Conservation (phyloP, 305 asterid genomes). For the Fraxinus ornus region DNA sequence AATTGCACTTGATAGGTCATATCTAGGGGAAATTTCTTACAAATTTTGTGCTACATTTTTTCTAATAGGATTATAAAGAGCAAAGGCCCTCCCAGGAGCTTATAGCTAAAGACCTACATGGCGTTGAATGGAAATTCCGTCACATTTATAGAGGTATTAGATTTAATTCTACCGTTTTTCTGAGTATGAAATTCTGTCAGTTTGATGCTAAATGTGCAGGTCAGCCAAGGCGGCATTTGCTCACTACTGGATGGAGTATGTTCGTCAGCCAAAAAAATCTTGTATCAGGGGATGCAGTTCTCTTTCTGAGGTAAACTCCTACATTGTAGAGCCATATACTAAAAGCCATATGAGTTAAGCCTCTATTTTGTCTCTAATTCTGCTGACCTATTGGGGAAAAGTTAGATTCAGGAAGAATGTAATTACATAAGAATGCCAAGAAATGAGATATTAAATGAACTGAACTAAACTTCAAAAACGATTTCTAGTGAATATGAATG, state of each 20-base stretch:
- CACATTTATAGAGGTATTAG: slow-evolving; percentile 91
- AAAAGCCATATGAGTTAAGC: too few species aligned
- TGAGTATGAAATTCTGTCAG: slow-evolving; percentile 19
- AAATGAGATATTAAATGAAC: background rate
- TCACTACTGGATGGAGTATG: slow-evolving; percentile 95
- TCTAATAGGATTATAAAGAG: slow-evolving; percentile 77
- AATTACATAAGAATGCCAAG: too few species aligned
- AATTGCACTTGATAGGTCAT: background rate
- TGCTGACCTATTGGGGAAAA: too few species aligned
- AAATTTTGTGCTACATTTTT: slow-evolving; percentile 12
- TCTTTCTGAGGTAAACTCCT: slow-evolving; percentile 69
- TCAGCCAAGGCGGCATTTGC: slow-evolving; percentile 99
- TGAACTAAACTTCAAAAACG: background rate
- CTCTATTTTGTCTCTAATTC: too few species aligned
- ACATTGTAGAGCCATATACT: background rate
- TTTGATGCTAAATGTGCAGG: slow-evolving; percentile 50
- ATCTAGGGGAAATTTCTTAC: slow-evolving; percentile 9
- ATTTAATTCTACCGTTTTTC: background rate
- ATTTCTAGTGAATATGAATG: background rate
- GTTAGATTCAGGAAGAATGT: too few species aligned
- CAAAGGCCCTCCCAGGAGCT: slow-evolving; percentile 98
- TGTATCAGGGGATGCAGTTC: slow-evolving; percentile 90
- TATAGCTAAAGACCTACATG: slow-evolving; percentile 88
- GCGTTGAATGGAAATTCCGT: slow-evolving; percentile 95
- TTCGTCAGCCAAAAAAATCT: slow-evolving; percentile 93